These are phyloP conservation scores for Crotalaria pallida DNA, from an alignment of 306 rosid species.

Conservation along the genomic window DNA sequence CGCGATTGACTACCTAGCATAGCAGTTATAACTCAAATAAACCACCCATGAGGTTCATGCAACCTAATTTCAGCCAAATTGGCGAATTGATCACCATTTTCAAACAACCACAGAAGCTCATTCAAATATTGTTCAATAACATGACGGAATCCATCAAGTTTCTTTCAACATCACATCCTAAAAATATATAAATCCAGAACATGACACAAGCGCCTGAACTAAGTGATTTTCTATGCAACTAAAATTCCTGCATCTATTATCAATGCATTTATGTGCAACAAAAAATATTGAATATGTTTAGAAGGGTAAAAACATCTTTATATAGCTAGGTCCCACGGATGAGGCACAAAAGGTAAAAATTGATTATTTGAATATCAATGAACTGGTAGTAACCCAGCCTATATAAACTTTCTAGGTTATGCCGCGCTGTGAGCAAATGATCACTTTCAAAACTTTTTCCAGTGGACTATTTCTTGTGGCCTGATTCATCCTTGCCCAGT, in stretches of 20 bases:
- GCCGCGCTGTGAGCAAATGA: neutral
- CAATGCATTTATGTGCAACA: neutral
- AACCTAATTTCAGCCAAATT: neutral
- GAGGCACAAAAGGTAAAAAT: neutral
- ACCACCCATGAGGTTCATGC: neutral
- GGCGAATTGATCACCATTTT: neutral
- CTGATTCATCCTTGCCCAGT: neutral
- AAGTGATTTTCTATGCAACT: neutral
- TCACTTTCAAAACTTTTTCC: neutral
- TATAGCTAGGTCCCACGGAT: neutral
- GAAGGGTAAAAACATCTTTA: neutral
- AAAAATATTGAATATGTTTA: neutral
- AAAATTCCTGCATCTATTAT: neutral
- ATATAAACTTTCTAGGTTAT: neutral
- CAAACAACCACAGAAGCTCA: neutral
- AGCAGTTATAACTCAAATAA: neutral
- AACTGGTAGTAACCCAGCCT: neutral
- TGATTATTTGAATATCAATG: neutral
- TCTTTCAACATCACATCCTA: conserved; percentile 3
- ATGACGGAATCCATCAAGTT: neutral
- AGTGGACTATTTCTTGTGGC: neutral
- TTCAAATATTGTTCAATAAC: neutral
- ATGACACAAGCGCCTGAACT: neutral
- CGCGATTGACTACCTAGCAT: too few species aligned
- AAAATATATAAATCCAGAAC: neutral